These are phyloP conservation scores for Scheffersomyces illinoinensis DNA, from an alignment of 1,139 yeast genomes.

Conservation along the genomic window DNA sequence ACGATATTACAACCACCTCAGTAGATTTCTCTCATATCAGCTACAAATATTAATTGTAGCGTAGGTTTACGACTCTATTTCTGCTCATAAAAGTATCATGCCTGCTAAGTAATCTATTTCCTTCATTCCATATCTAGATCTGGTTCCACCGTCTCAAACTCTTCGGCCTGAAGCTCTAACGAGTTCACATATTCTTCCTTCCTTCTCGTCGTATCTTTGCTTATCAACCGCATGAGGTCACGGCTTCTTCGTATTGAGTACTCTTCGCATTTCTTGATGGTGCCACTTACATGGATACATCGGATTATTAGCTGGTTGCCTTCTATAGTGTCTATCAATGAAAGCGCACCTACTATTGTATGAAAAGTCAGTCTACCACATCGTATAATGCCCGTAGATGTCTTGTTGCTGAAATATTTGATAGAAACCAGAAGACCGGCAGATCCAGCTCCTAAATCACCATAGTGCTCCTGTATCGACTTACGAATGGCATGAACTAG, in stretches of 20 bases:
- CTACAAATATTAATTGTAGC: too few species aligned
- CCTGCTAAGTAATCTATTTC: background rate
- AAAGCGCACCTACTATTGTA: constrained; percentile 66
- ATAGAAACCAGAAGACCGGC: constrained; percentile 62
- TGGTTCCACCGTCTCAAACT: background rate
- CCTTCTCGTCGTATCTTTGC: constrained; percentile 5
- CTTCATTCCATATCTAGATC: background rate
- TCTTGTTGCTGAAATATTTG: constrained; percentile 78
- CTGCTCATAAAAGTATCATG: too few species aligned
- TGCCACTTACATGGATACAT: constrained; percentile 78
- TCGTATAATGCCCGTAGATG: constrained; percentile 83
- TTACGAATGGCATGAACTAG: constrained; percentile 56
- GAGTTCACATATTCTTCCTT: background rate
- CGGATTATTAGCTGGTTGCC: constrained; percentile 57
- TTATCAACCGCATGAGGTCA: constrained; percentile 37
- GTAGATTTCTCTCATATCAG: too few species aligned
- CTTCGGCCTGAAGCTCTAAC: background rate
- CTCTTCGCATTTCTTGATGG: constrained; percentile 82
- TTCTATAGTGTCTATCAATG: constrained; percentile 58
- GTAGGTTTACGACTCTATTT: too few species aligned
- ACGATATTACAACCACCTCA: too few species aligned
- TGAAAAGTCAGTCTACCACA: constrained; percentile 69
- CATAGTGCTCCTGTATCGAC: constrained; percentile 61
- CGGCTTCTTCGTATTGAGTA: constrained; percentile 52
- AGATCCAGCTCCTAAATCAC: constrained; percentile 76